Base-by-base conservation (phyloP, 306 rosid genomes). In the Clitoria ternatea region DNA sequence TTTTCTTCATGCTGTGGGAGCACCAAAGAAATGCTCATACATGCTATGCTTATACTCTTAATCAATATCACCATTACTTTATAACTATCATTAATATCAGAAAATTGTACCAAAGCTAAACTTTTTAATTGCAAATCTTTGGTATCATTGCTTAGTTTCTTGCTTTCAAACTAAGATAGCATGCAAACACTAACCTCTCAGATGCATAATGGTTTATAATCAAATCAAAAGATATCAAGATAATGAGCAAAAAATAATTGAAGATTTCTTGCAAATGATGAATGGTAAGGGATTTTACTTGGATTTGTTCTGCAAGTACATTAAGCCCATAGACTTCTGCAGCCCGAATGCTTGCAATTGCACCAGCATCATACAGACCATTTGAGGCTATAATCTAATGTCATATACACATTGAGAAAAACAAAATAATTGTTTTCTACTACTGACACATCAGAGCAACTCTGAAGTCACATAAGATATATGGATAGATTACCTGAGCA, bases 271-370 rank as follows among this genome's bases (percentile, higher is more conserved):
- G 60, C 57, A 61, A 60, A 52, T 59, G 33, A 69, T 45, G 60
- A 68, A 19, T 18, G 33, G 40, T 23, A 17, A 61, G 66, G 66
- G 42, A 26, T 22, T 61, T 79, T 79, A 84, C 92, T 49, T 87
- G 92, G 82, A 87, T 82, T 68, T 50, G 67, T 80, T 87, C 89
- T 7, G 85, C 82, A 39, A 87, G 84, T 53, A 87, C 77, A 67
- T 82, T 47, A 74, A 87, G 92, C 66, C 92, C 89, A 20, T 80
- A 84, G 29, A 87, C 80, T 67, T 74, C 73, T 29, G 89, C 92
- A 17, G 89, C 89, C 80, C 85, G 82, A 71, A 50, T 36, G 79
- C 89, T 87, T 37, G 92, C 92, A 80, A 84, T 55, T 12, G 75
- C 89, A 20, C 92, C 87, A 24, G 84, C 80, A 60, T 84, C 86